A percentile compares a stretch with the other conserved stretches of the same genome.
phyloP scores from a whole-genome alignment of 2,329 filamentous ascomycete genomes.

The Ploettnerulaceae sp. region DNA sequence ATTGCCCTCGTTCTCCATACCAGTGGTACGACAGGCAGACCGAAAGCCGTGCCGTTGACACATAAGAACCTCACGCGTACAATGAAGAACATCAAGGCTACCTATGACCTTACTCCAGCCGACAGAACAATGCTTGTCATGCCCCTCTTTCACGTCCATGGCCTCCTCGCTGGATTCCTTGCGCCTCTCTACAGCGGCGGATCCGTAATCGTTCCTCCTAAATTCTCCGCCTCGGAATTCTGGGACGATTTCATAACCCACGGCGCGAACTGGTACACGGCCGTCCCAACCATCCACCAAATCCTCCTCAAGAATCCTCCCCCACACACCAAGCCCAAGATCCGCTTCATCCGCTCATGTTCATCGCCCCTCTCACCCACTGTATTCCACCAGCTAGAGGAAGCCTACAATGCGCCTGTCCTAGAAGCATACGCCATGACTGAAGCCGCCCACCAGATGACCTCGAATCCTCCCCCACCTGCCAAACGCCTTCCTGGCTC shows the following conservation, averaged over 20 bases:
- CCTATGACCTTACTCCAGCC: slow-evolving; percentile 63
- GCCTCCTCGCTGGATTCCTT: slow-evolving; percentile 77
- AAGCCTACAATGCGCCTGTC: slow-evolving; percentile 71
- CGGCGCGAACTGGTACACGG: slow-evolving; percentile 86
- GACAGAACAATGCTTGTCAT: slow-evolving; percentile 85
- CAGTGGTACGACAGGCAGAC: slow-evolving; percentile 77
- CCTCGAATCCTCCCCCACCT: slow-evolving; percentile 66
- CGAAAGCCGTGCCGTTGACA: slow-evolving; percentile 78
- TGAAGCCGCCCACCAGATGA: slow-evolving; percentile 83
- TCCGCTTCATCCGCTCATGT: slow-evolving; percentile 85
- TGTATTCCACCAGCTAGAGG: slow-evolving; percentile 73
- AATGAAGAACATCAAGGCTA: slow-evolving; percentile 77
- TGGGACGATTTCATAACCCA: slow-evolving; percentile 72
- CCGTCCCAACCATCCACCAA: slow-evolving; percentile 89
- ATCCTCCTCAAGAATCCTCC: slow-evolving; percentile 72
- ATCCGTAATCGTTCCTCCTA: slow-evolving; percentile 71
- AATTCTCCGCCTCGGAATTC: slow-evolving; percentile 79
- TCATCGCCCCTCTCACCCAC: slow-evolving; percentile 80
- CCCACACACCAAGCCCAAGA: slow-evolving; percentile 63
- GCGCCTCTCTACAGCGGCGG: slow-evolving; percentile 71
- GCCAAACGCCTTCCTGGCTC: slow-evolving; percentile 74
- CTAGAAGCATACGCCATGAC: slow-evolving; percentile 93
- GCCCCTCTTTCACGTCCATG: slow-evolving; percentile 88
- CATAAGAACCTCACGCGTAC: slow-evolving; percentile 77
- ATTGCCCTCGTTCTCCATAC: slow-evolving; percentile 79